Conservation (phyloP, 352 stramenopile species). For the Pseudoperonospora humuli region DNA sequence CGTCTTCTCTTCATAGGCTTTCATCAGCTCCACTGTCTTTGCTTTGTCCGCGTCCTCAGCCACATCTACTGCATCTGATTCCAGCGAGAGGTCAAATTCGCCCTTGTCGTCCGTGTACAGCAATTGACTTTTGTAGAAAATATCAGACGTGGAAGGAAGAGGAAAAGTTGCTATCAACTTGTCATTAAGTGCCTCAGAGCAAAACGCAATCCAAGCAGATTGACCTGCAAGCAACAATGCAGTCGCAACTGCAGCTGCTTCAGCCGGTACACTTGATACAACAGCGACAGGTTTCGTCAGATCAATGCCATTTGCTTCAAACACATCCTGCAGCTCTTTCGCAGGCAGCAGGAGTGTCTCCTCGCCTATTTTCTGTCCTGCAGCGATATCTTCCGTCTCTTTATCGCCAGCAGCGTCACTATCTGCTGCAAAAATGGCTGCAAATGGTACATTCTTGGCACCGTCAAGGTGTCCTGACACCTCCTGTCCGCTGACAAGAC, state of each 20-base stretch:
- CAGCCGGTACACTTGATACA: constrained; percentile 29
- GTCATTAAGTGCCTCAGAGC: constrained; percentile 30
- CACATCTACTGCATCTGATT: constrained; percentile 1
- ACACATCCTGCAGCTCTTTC: constrained; percentile 31
- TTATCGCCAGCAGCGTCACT: constrained; percentile 19
- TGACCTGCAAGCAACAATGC: constrained; percentile 36
- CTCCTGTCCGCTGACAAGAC: constrained; percentile 24
- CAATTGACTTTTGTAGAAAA: constrained; percentile 39
- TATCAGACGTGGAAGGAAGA: constrained; percentile 24
- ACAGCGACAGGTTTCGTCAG: constrained; percentile 34
- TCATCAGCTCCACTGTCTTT: constrained; percentile 24
- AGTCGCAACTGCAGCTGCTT: constrained; percentile 60
- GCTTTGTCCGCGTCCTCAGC: constrained; percentile 4
- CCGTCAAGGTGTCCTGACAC: constrained; percentile 51
- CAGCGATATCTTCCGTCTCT: constrained; percentile 14
- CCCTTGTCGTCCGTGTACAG: constrained; percentile 38
- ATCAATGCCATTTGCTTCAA: constrained; percentile 36
- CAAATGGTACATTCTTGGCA: constrained; percentile 46
- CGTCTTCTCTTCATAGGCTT: constrained; percentile 41
- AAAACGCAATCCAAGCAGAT: constrained; percentile 31
- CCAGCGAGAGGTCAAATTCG: constrained; percentile 52
- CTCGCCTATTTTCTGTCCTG: constrained; percentile 16
- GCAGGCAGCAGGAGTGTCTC: constrained; percentile 27
- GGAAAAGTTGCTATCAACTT: constrained; percentile 33
- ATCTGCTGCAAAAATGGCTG: constrained; percentile 30